Base-by-base conservation (phyloP, 495 filamentous ascomycete genomes). In the Emericellopsis terricola region DNA sequence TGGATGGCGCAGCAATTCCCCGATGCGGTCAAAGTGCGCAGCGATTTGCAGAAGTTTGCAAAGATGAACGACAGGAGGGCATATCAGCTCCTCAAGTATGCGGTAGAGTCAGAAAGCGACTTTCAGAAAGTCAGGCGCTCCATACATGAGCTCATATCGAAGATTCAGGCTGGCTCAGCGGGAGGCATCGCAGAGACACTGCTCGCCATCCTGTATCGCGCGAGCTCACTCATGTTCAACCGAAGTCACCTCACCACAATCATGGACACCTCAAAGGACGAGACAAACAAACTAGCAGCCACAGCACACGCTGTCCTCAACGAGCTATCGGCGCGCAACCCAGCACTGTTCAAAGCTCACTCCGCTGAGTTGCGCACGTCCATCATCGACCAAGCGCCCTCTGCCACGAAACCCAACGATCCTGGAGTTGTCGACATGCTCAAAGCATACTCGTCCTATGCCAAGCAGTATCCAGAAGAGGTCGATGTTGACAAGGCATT, bases 361-460 rank as follows among this genome's bases (percentile, higher is more conserved):
- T 76, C 94, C 4, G 79, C 82, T 30, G 86, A 93, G 43, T 77
- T 99, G 36, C 93, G 85, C 55, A 82, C 79, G 44, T 68, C 78
- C 24, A 63, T 99, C 6, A 71, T 81, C 43, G 71, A 80, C 15
- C 71, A 84, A 47, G 80, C 84, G 5, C 87, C 89, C 3, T 73
- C 68, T 11, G 64, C 64, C n/a, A 35, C 11, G n/a, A 68, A 67
- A 18, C 42, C 67, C 2, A 80, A 81, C 34, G 74, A 81, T 36
- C 43, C 68, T 2, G 59, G 68, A 2, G 75, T 79, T 8, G 81
- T 85, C 14, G 82, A 93, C 48, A 87, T 84, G 4, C 63, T 99
- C 38, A 94, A 91, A 50, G 87, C 89, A 4, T 92, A 85, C 45
- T 78, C 85, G 6, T 77, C 78, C 2, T 96, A 93, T 49, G 83